These are phyloP conservation scores for Apiotrichum gracile DNA, from an alignment of 1,284 basidiomycete species.

Conservation along the genomic window DNA sequence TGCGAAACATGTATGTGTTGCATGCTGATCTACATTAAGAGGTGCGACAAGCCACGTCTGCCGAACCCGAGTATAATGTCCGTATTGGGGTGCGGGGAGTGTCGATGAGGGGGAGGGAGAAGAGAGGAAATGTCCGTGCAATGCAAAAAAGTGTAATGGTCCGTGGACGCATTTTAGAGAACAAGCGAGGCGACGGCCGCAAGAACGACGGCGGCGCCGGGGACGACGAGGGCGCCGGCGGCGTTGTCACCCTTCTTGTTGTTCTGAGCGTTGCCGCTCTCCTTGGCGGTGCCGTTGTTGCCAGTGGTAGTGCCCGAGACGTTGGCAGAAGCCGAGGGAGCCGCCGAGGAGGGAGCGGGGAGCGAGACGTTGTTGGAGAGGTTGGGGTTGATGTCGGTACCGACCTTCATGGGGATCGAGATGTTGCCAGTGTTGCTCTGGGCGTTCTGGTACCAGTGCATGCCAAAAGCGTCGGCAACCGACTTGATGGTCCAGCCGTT, in stretches of 20 bases:
- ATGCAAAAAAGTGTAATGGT: too few species aligned
- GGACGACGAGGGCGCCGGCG: background rate
- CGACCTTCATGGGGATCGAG: conserved; percentile 25
- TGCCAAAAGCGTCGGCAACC: conserved; percentile 36
- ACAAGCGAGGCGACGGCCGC: background rate
- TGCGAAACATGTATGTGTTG: too few species aligned
- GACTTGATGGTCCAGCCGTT: conserved; percentile 39
- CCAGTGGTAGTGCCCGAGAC: background rate
- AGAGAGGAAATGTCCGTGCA: background rate
- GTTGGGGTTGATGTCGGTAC: conserved; percentile 4
- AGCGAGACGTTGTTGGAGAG: background rate
- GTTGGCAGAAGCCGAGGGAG: background rate
- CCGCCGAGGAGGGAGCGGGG: background rate
- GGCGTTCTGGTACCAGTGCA: conserved; percentile 42
- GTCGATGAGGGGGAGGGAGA: background rate
- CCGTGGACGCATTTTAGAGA: background rate
- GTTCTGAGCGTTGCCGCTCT: background rate
- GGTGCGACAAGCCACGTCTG: too few species aligned
- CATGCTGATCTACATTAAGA: too few species aligned
- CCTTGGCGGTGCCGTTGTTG: background rate
- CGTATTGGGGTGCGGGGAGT: background rate
- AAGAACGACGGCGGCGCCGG: background rate
- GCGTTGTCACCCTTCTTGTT: conserved; percentile 1
- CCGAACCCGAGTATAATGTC: too few species aligned
- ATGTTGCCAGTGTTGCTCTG: conserved; percentile 21